These are phyloP conservation scores for Colletotrichum sp. DNA, from an alignment of 2,329 filamentous ascomycete genomes.

Conservation along the genomic window DNA sequence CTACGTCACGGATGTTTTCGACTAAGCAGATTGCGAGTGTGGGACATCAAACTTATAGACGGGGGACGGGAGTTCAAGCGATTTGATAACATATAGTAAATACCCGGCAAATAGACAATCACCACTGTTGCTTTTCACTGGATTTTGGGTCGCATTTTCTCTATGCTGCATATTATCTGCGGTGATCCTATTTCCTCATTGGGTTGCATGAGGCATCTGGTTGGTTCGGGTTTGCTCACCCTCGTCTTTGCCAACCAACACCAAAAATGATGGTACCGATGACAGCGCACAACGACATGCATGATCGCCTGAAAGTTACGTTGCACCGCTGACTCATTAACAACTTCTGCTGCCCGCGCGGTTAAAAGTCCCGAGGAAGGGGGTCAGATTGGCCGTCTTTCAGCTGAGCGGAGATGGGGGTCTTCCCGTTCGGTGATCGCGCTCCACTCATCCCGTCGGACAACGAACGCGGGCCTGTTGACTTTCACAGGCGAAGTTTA, in stretches of 20 bases:
- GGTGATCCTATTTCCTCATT: background rate
- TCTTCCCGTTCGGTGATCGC: background rate
- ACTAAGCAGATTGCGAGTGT: constrained; percentile 32
- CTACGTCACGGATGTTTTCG: constrained; percentile 68
- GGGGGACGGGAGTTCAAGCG: background rate
- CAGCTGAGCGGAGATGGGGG: background rate
- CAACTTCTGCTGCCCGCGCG: background rate
- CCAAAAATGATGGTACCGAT: background rate
- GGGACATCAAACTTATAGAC: background rate
- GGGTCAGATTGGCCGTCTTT: background rate
- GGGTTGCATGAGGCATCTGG: background rate
- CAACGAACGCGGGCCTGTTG: background rate
- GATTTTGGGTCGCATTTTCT: background rate
- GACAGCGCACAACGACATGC: background rate
- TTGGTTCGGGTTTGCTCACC: background rate
- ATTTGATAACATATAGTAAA: background rate
- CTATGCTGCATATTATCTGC: background rate
- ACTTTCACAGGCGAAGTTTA: background rate
- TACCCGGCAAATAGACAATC: background rate
- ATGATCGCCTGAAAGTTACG: too few species aligned
- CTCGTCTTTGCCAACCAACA: background rate
- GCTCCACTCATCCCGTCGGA: background rate
- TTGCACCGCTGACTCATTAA: background rate
- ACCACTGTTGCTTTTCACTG: background rate
- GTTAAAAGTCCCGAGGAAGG: background rate